Conservation (phyloP, 441 rosid species). For the Croton laevigatus region DNA sequence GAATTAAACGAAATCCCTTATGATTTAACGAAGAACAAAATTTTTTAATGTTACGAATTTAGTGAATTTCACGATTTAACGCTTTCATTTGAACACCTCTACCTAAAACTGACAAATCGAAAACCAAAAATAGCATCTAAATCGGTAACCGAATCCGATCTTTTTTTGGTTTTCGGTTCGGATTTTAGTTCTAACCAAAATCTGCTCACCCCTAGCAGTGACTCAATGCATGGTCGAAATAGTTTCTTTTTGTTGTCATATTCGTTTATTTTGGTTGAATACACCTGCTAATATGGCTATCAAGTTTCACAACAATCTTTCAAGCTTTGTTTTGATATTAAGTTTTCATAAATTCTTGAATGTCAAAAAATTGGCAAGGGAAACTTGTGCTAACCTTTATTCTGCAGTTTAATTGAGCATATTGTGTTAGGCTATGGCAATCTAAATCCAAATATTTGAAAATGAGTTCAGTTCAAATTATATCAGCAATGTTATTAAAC, state of each 20-base stretch:
- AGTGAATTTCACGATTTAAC: too few relatives aligned
- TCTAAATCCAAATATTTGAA: neutral
- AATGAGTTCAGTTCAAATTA: neutral
- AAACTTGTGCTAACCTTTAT: neutral
- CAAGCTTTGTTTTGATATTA: neutral
- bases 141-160: too few relatives aligned
- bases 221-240: neutral
- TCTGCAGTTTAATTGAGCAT: neutral
- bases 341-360: neutral
- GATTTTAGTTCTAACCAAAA: too few relatives aligned
- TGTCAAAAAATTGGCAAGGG: neutral
- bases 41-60: too few relatives aligned
- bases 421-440: neutral
- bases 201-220: neutral
- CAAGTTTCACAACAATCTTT: conserved; percentile 2
- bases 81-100: too few relatives aligned
- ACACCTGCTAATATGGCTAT: neutral
- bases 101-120: too few relatives aligned
- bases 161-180: too few relatives aligned
- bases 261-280: neutral
- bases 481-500: neutral
- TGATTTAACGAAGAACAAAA: too few relatives aligned
- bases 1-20: too few relatives aligned
- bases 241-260: neutral
- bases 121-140: too few relatives aligned